Evolutionary conservation across 2,329 filamentous ascomycete species (phyloP), one percentile per base, ranked within the genome.

Genomic region (Aspergillus sp.): DNA sequence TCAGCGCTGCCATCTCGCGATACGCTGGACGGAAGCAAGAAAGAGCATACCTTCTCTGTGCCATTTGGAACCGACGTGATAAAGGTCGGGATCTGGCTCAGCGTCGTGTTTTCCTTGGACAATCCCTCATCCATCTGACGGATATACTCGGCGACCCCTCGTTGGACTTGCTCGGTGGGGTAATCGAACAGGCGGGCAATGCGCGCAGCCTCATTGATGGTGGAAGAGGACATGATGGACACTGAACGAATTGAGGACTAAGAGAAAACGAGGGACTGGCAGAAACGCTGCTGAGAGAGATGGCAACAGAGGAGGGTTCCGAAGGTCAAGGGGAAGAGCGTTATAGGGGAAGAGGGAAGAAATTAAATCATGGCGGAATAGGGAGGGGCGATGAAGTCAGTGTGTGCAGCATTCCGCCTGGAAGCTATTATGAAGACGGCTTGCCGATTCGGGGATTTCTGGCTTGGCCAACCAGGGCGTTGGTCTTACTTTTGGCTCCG

Each of bases 51-150:
- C 83, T 96, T 94, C 73, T 98, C 93, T 3, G 90, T 96, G 59
- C 93, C 93, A 78, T 97, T 93, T 63, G 93, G 93, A 29, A 97
- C 90, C 33, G 82, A 85, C 1, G 93, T 97, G 56, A 98, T 91
- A 69, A 95, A 98, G 38, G 90, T 95, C 5, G 93, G 93, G 61
- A 98, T 97, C 73, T 97, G 93, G 72, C 86, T 91, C 73, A 98
- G 72, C 57, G 85, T 89, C 30, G 87, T 84, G 52, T 83, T 84
- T 58, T 90, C 82, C 60, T 83, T 82, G 50, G 80, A 72, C 55
- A 97, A 73, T 29, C 93, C 93, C 74, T 94, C 86, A 54, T 85
- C 75, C 83, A 96, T 90, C 73, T 97, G 83, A 51, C 76, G 75
- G 55, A 96, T 79, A 64, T 95, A 98, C 67, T 95, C 89, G 53